Conservation (phyloP, 345 rosid genomes). For the Linum trigynum region DNA sequence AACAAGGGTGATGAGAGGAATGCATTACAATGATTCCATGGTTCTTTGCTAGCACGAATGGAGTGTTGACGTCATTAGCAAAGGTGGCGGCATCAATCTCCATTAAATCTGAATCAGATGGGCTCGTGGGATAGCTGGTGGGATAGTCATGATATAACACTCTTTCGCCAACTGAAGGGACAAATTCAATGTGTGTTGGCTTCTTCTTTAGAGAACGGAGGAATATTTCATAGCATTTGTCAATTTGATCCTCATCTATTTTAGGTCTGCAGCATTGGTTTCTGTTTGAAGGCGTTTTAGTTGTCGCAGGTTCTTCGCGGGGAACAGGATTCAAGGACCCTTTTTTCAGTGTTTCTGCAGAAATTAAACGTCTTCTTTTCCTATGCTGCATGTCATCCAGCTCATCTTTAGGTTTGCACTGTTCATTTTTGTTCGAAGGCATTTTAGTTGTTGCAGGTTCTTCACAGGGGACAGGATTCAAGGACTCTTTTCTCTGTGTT, state of each 20-base stretch:
- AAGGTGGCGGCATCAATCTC: conserved; percentile 28
- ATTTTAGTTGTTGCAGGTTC: conserved; percentile 4
- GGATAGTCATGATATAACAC: conserved; percentile 24
- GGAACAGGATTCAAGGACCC: conserved; percentile 14
- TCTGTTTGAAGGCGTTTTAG: background rate
- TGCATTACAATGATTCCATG: conserved; percentile 18
- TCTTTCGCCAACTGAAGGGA: conserved; percentile 17
- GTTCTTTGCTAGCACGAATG: conserved; percentile 31
- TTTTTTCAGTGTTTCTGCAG: conserved; percentile 10
- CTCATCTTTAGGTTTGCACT: conserved; percentile 6
- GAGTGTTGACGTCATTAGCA: conserved; percentile 21
- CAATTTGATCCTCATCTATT: conserved; percentile 13
- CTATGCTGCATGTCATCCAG: background rate
- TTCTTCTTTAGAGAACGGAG: conserved; percentile 13
- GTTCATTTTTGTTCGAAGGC: background rate
- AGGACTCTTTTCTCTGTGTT: conserved; percentile 1
- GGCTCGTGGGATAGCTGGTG: conserved; percentile 21
- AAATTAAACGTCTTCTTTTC: conserved; percentile 13
- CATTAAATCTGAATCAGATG: conserved; percentile 44
- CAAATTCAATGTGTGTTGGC: conserved; percentile 6
- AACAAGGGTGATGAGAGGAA: conserved; percentile 3
- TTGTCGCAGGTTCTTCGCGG: conserved; percentile 3
- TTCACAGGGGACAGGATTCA: background rate
- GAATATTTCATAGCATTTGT: conserved; percentile 21
- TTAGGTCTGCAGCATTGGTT: conserved; percentile 6